Evolutionary conservation across 1,139 yeast species (phyloP).

Genomic region (Insectozyma bohioensis): DNA sequence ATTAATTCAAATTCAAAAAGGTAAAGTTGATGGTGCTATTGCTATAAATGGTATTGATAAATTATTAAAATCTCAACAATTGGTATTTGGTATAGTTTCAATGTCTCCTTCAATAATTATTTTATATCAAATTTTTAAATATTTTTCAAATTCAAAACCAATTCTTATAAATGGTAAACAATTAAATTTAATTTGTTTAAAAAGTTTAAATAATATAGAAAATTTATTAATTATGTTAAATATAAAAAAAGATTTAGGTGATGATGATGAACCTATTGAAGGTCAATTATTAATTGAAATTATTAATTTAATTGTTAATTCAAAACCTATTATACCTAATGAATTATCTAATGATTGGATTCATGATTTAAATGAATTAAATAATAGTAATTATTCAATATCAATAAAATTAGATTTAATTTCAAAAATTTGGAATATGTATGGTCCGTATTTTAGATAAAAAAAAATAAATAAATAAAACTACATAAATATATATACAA

Average conservation of each 20-base stretch:
- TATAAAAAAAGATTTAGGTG: conserved; percentile 23
- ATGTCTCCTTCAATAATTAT: conserved; percentile 76
- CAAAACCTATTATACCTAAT: conserved; percentile 48
- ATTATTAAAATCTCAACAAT: conserved; percentile 83
- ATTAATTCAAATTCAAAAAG: conserved; percentile 87
- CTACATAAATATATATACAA: background rate
- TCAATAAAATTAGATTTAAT: conserved; percentile 43
- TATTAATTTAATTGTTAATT: conserved; percentile 50
- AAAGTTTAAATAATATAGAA: conserved; percentile 58
- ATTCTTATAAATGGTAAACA: conserved; percentile 40
- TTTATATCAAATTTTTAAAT: conserved; percentile 39
- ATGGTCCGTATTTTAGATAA: conserved; percentile 39
- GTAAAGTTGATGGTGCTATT: conserved; percentile 91
- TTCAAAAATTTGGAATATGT: conserved; percentile 56
- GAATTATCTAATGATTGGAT: conserved; percentile 50
- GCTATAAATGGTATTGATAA: conserved; percentile 92
- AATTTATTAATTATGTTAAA: conserved; percentile 39
- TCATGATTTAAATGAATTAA: conserved; percentile 55
- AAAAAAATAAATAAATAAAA: conserved; percentile 1
- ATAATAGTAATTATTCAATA: conserved; percentile 26
- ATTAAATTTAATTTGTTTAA: conserved; percentile 44
- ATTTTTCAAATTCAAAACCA: conserved; percentile 33
- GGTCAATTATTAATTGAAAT: conserved; percentile 61
- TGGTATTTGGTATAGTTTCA: conserved; percentile 88
- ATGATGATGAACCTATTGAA: conserved; percentile 21